phyloP scores from a whole-genome alignment of 1,284 basidiomycete species.

The Cryptococcus sp. region DNA sequence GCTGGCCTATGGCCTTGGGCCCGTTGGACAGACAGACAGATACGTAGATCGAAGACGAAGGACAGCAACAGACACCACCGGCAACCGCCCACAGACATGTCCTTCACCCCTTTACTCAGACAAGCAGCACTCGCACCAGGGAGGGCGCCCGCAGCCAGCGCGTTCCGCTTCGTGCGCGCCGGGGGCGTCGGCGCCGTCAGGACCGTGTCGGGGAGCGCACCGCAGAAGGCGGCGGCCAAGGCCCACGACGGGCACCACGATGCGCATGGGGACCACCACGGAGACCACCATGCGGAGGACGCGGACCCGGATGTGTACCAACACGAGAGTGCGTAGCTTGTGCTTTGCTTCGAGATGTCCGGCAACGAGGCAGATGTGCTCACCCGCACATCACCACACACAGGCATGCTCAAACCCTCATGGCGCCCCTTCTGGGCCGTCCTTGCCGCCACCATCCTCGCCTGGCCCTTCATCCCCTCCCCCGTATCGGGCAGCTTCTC shows the following conservation, averaged over 20 bases:
- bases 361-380: neutral
- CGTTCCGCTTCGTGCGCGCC: no score
- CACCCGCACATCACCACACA: neutral
- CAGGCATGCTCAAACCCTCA: conserved; percentile 46
- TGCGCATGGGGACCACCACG: conserved; percentile 6
- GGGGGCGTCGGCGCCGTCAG: conserved; percentile 1
- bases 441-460: conserved; percentile 30
- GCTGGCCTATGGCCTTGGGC: no score
- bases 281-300: conserved; percentile 13
- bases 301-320: conserved; percentile 4
- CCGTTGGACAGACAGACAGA: no score
- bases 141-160: neutral
- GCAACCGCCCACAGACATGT: neutral
- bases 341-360: neutral
- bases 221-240: conserved; percentile 14
- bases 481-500: conserved; percentile 31
- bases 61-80: no score
- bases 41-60: no score
- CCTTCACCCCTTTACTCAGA: conserved; percentile 6
- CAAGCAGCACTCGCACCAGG: neutral
- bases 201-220: conserved; percentile 17
- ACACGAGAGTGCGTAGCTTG: conserved; percentile 24
- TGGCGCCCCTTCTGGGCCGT: conserved; percentile 44
- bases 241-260: no score
- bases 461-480: conserved; percentile 42